These are phyloP conservation scores for Phialophora chinensis DNA, from an alignment of 2,329 filamentous ascomycete species.

Conservation along the genomic window DNA sequence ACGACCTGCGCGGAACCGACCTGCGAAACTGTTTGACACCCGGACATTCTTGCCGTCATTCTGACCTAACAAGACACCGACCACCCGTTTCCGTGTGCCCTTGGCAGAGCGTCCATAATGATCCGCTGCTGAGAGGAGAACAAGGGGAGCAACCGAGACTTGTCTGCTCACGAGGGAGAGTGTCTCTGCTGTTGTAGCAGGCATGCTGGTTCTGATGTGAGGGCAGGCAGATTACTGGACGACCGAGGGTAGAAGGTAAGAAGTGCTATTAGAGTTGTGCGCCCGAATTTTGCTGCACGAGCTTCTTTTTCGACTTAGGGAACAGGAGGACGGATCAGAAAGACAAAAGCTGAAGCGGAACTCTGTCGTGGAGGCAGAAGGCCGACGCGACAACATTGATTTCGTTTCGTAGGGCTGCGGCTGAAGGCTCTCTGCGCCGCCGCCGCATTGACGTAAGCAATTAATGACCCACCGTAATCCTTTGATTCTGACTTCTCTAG, in stretches of 20 bases:
- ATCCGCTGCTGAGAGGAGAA: slow-evolving; percentile 96
- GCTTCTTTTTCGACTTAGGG: background rate
- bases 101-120: slow-evolving; percentile 96
- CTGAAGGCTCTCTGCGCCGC: background rate
- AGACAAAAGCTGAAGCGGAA: background rate
- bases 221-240: background rate
- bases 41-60: slow-evolving; percentile 96
- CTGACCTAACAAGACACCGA: slow-evolving; percentile 91
- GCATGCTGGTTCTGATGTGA: slow-evolving; percentile 68
- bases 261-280: background rate
- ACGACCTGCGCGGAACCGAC: slow-evolving; percentile 58
- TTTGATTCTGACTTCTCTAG: background rate
- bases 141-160: slow-evolving; percentile 95
- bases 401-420: background rate
- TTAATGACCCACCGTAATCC: background rate
- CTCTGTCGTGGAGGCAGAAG: slow-evolving; percentile 1
- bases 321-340: background rate
- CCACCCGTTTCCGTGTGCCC: slow-evolving; percentile 85
- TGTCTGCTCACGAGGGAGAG: slow-evolving; percentile 91
- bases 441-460: background rate
- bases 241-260: background rate
- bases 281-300: no score
- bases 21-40: slow-evolving; percentile 98
- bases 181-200: slow-evolving; percentile 94
- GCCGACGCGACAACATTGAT: slow-evolving; percentile 8